Evolutionary conservation across 176 grass and related monocot species (phyloP).

Genomic region (Juncus effusus): DNA sequence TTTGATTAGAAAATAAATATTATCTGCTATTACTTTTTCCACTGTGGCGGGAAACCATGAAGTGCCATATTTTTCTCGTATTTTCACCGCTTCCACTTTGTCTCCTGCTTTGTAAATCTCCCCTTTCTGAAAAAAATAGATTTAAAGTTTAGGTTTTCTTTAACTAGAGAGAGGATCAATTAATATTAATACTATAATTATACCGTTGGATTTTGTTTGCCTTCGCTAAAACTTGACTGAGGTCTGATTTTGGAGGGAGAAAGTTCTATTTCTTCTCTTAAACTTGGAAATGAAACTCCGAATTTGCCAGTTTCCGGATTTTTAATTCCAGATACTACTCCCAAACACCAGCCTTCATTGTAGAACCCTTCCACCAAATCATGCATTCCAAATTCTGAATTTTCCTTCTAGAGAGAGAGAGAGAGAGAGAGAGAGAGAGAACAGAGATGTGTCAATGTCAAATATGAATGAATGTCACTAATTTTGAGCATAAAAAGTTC

Average conservation of each 20-base stretch:
- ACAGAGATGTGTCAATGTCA: too few species aligned
- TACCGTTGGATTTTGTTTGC: constrained; percentile 8
- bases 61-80: constrained; percentile 16
- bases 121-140: neutral
- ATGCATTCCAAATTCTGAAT: constrained; percentile 21
- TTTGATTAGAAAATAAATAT: constrained; percentile 10
- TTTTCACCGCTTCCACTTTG: constrained; percentile 26
- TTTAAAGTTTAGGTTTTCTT: neutral
- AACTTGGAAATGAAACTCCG: constrained; percentile 50
- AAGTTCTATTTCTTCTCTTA: constrained; percentile 50
- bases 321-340: constrained; percentile 31
- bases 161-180: neutral
- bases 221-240: constrained; percentile 26
- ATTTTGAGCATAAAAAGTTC: too few species aligned
- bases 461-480: too few species aligned
- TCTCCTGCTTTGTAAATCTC: constrained; percentile 21
- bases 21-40: constrained; percentile 10
- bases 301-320: constrained; percentile 6
- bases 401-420: constrained; percentile 13
- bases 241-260: constrained; percentile 33
- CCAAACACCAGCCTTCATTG: constrained; percentile 53
- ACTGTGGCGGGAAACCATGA: constrained; percentile 32
- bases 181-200: neutral
- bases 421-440: neutral
- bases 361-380: constrained; percentile 50